Base-by-base conservation (phyloP, 305 asterid species). In the Fraxinus dipetala region DNA sequence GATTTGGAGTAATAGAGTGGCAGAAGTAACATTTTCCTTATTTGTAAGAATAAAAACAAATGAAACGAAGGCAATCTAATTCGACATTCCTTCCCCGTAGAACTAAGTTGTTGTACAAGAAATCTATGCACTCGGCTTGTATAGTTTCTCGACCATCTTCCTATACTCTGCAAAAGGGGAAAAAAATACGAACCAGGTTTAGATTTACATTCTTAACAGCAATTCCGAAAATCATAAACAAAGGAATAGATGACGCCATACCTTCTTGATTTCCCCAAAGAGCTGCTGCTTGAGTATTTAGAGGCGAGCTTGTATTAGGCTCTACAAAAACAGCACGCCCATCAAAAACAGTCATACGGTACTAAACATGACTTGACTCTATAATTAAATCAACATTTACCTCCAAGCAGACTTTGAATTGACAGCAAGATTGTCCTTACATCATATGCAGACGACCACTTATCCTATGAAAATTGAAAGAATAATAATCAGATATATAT, bases 401-500 rank as follows among this genome's bases (percentile, higher is more conserved):
- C 99, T 91, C 99, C 99, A 80, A 94, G 96, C 89, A 95, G 81
- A 83, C 99, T 95, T 88, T 95, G 97, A 65, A 95, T 91, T 3
- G 98, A 95, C 9, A 95, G 89, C 83, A 95, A 86, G 82, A 95
- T 90, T 31, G 98, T 95, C 90, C 99, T 94, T 6, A 93, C 95
- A 89, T 95, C 99, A 84, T 93, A 95, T 5, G 98, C 98, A 77
- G 99, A 95, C 43, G 98, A 95, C 99, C 98, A 94, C 82, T 95
- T 93, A 81, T 94, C 99, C 94, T 93, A 76, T 70, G 18, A 54
- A 82, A 59, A 48, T 9, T 34, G 14, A 13, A 5, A 10, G 76
- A 28, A 6, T 1, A 67, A 13, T 0, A 7, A 26, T 76, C 70
- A 75, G 67, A 32, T 54, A 9, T 11, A 9, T 11, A 75, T 70